Conservation (phyloP, 2,329 filamentous ascomycete genomes). For the Pseudophaeomoniella oleicola region DNA sequence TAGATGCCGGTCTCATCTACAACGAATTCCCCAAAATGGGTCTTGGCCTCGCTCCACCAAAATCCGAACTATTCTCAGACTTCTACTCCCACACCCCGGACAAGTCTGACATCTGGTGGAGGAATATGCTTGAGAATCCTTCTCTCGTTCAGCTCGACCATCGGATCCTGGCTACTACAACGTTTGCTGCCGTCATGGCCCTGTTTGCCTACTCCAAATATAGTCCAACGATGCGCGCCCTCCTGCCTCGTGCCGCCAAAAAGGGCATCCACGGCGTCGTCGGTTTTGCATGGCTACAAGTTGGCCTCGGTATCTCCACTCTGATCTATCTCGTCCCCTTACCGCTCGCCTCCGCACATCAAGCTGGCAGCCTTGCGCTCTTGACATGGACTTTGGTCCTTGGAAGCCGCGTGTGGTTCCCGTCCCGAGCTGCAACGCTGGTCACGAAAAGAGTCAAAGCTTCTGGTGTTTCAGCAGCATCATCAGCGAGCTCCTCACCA, state of each 20-base stretch:
- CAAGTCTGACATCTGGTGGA: conserved; percentile 78
- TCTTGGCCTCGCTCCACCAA: conserved; percentile 63
- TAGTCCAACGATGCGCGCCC: conserved; percentile 45
- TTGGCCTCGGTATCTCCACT: conserved; percentile 73
- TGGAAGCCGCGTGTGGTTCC: conserved; percentile 62
- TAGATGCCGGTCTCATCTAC: conserved; percentile 95
- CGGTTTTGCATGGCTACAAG: conserved; percentile 70
- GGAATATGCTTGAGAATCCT: conserved; percentile 95
- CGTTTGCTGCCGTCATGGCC: conserved; percentile 65
- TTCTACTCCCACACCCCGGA: conserved; percentile 75
- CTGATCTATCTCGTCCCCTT: conserved; percentile 89
- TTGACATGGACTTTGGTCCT: conserved; percentile 70
- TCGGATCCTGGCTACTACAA: conserved; percentile 78
- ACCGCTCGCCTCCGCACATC: conserved; percentile 76
- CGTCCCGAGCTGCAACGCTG: conserved; percentile 47
- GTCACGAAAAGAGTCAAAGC: conserved; percentile 25
- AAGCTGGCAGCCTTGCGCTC: conserved; percentile 76
- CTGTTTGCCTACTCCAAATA: conserved; percentile 70
- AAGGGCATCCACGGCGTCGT: conserved; percentile 66
- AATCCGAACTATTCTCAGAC: conserved; percentile 65
- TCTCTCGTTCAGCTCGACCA: conserved; percentile 92
- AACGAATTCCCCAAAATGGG: conserved; percentile 99
- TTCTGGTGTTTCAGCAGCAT: not conserved
- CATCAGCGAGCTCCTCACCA: not conserved
- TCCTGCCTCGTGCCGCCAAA: conserved; percentile 40